A percentile compares a stretch with the other conserved stretches of the same genome.
phyloP scores from a whole-genome alignment of 2,329 filamentous ascomycete species.

The Cordyceps tenuipes region DNA sequence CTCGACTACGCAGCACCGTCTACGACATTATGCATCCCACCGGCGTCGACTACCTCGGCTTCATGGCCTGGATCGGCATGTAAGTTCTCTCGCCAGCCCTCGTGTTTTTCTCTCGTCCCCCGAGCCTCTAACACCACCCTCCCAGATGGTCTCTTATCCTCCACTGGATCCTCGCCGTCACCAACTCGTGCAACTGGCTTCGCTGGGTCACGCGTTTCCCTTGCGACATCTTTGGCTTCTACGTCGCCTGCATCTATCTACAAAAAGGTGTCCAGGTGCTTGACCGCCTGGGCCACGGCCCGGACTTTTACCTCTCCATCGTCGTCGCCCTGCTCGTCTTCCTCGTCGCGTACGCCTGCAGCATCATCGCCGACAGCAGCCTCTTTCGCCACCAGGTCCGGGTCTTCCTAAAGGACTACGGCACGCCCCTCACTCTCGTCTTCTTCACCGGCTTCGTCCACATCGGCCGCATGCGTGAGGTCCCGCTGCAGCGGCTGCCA shows the following conservation, averaged over 20 bases:
- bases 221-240: slow-evolving; percentile 91
- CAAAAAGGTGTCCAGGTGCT: slow-evolving; percentile 87
- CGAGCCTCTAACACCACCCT: not conserved
- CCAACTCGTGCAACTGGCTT: slow-evolving; percentile 82
- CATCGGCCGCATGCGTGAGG: slow-evolving; percentile 68
- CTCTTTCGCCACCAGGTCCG: slow-evolving; percentile 69
- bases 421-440: slow-evolving; percentile 70
- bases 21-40: slow-evolving; percentile 77
- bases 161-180: slow-evolving; percentile 75
- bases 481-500: slow-evolving; percentile 63
- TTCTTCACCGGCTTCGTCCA: slow-evolving; percentile 90
- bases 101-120: not conserved
- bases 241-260: slow-evolving; percentile 84
- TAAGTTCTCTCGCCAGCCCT: slow-evolving; percentile 28
- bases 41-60: slow-evolving; percentile 74
- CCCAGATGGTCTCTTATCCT: slow-evolving; percentile 71
- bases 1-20: slow-evolving; percentile 50
- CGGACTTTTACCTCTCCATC: slow-evolving; percentile 71
- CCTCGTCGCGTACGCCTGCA: slow-evolving; percentile 65
- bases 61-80: slow-evolving; percentile 89
- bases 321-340: slow-evolving; percentile 70
- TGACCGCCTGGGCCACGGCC: slow-evolving; percentile 59
- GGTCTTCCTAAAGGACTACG: slow-evolving; percentile 83
- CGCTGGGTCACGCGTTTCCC: slow-evolving; percentile 85
- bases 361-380: slow-evolving; percentile 59